Evolutionary conservation across 2,329 filamentous ascomycete genomes (phyloP).

Genomic region (Epichloe bromicola): DNA sequence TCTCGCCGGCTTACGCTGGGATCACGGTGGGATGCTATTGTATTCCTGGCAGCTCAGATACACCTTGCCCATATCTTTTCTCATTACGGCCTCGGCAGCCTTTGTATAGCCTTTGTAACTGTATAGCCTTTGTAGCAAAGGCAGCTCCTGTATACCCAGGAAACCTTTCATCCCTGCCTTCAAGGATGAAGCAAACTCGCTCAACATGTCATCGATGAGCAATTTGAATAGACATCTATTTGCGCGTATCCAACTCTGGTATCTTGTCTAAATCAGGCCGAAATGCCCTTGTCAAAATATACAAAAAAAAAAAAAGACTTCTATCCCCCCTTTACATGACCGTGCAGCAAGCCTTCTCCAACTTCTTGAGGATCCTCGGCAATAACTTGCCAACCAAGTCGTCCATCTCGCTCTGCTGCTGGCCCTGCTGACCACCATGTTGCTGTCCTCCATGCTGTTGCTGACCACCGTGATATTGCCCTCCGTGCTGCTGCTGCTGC

Average conservation of each 20-base stretch:
- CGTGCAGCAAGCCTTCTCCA: constrained; percentile 58
- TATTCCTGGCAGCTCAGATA: too few species aligned
- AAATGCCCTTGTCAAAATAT: not conserved
- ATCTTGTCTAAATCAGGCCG: not conserved
- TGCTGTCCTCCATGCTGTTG: constrained; percentile 17
- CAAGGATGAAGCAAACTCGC: too few species aligned
- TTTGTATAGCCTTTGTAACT: too few species aligned
- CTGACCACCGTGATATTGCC: constrained; percentile 28
- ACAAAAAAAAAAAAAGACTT: not conserved
- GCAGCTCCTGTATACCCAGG: too few species aligned
- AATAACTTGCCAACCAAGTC: constrained; percentile 48
- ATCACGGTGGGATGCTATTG: too few species aligned
- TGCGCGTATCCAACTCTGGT: not conserved
- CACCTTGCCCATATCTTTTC: too few species aligned
- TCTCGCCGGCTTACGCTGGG: too few species aligned
- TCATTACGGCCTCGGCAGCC: too few species aligned
- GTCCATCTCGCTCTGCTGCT: constrained; percentile 42
- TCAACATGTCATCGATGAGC: too few species aligned
- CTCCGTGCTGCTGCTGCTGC: constrained; percentile 17
- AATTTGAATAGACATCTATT: too few species aligned
- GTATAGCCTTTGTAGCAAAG: too few species aligned
- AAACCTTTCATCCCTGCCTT: too few species aligned
- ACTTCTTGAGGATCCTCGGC: constrained; percentile 46
- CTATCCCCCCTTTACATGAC: constrained; percentile 47
- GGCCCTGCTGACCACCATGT: constrained; percentile 27